phyloP scores from a whole-genome alignment of 306 rosid species.

The Corylus avellana region DNA sequence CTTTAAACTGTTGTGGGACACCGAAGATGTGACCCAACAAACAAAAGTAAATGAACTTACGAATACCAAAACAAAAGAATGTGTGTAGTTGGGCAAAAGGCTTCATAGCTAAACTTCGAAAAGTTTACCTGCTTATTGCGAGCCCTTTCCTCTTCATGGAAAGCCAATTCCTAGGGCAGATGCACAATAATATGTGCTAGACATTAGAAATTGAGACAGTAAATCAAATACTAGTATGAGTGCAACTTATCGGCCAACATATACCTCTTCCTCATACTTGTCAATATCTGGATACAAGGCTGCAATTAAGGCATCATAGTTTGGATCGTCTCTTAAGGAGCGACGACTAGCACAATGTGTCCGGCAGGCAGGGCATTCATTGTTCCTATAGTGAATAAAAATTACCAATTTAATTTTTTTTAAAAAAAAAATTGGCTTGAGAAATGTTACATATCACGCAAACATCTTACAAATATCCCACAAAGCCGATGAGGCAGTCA shows the following conservation, averaged over 20 bases:
- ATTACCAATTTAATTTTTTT: not conserved
- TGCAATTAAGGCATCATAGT: constrained; percentile 71
- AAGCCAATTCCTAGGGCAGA: constrained; percentile 52
- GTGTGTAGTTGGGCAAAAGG: not conserved
- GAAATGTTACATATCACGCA: too few relatives aligned
- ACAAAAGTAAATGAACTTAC: not conserved
- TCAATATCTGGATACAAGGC: constrained; percentile 75
- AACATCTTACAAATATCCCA: too few relatives aligned
- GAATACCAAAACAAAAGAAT: not conserved
- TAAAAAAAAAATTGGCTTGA: too few relatives aligned
- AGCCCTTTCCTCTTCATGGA: constrained; percentile 64
- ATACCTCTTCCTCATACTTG: constrained; percentile 74
- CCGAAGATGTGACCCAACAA: too few relatives aligned
- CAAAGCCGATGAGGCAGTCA: too few relatives aligned
- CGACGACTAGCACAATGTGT: constrained; percentile 91
- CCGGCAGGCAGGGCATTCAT: constrained; percentile 91
- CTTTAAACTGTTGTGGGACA: not conserved
- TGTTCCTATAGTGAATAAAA: constrained; percentile 52
- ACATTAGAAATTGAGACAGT: not conserved
- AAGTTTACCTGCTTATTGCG: constrained; percentile 64
- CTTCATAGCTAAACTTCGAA: constrained; percentile 7
- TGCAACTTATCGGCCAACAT: constrained; percentile 1
- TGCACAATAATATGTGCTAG: constrained; percentile 14
- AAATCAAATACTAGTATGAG: constrained; percentile 4
- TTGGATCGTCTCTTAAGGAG: constrained; percentile 83